Evolutionary conservation across 2,329 filamentous ascomycete species (phyloP), one percentile per base, ranked within the genome.

Genomic region (Fusarium graminum): DNA sequence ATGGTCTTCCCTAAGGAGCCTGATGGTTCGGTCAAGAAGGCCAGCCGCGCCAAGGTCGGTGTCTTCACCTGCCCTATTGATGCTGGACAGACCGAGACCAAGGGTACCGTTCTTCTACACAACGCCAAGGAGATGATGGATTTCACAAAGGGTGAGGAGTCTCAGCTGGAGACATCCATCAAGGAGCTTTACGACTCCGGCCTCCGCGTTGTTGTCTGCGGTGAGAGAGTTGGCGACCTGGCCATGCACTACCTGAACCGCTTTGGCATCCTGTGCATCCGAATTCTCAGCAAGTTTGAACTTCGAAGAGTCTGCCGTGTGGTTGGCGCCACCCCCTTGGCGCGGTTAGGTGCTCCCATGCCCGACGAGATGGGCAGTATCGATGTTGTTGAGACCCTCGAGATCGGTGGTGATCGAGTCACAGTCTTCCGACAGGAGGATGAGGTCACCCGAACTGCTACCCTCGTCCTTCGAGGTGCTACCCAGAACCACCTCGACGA

Each of bases 51-150:
- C 75, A 98, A 97, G 87, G 95, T 99, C 67, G 95, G 91, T 68
- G 94, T 99, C 59, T 99, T 91, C 85, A 95, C 93, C 71, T 99
- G 95, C 81, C 91, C 95, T 38, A 93, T 99, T 79, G 95, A 99
- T 78, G 93, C 87, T 78, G 93, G 90, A 75, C 94, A 97, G 83
- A 99, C 96, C 39, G 95, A 99, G 83, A 99, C 95, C 74, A 99
- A 99, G 86, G 96, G 96, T 47, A 99, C 95, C 12, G 95, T 99
- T 42, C 86, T 99, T 51, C 81, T 99, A 74, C 93, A 99, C 82
- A 99, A 97, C 77, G 94, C 94, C 60, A 92, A 98, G 84, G 95
- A 99, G 82, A 98, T 99, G 92, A 86, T 98, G 77, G 91, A 98
- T 77, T 99, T 98, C 81, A 97, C 93, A 74, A 97, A 94, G 83